phyloP scores from a whole-genome alignment of 2,329 filamentous ascomycete species.

The Fusarium devonianum region DNA sequence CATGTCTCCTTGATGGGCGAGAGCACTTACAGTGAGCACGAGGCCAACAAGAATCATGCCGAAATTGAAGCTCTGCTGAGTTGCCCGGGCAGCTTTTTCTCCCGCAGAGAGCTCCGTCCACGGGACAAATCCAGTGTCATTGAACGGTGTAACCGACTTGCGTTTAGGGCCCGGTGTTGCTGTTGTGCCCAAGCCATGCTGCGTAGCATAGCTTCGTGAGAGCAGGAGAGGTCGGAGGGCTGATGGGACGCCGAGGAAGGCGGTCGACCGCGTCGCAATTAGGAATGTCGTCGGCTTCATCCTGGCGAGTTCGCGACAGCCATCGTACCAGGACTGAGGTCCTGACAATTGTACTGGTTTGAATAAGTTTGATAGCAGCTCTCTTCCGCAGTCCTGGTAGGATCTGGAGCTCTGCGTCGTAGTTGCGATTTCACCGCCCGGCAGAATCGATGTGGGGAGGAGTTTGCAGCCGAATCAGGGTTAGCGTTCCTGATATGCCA shows the following conservation, averaged over 20 bases:
- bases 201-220: constrained; percentile 65
- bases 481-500: constrained; percentile 53
- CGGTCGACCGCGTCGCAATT: constrained; percentile 46
- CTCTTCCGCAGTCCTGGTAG: constrained; percentile 3
- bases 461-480: constrained; percentile 40
- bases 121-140: constrained; percentile 81
- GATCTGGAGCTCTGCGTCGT: constrained; percentile 4
- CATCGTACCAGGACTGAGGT: constrained; percentile 43
- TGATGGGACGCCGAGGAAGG: constrained; percentile 39
- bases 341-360: constrained; percentile 13
- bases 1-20: background rate
- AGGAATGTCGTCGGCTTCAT: constrained; percentile 56
- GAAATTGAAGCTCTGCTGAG: constrained; percentile 91
- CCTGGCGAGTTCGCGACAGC: constrained; percentile 48
- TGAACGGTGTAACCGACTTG: constrained; percentile 80
- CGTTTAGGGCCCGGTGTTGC: constrained; percentile 61
- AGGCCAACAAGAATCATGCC: constrained; percentile 77
- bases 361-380: constrained; percentile 4
- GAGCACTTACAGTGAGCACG: constrained; percentile 69
- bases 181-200: constrained; percentile 54
- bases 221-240: constrained; percentile 49
- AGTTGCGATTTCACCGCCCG: constrained; percentile 46
- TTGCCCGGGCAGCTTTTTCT: constrained; percentile 85
- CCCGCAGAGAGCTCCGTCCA: constrained; percentile 78
- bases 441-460: constrained; percentile 48